Percentiles rank a stretch among this genome's conserved stretches.
phyloP scores from a whole-genome alignment of 225 moss, liverwort and hornwort genomes.

The Straminergon stramineum region DNA sequence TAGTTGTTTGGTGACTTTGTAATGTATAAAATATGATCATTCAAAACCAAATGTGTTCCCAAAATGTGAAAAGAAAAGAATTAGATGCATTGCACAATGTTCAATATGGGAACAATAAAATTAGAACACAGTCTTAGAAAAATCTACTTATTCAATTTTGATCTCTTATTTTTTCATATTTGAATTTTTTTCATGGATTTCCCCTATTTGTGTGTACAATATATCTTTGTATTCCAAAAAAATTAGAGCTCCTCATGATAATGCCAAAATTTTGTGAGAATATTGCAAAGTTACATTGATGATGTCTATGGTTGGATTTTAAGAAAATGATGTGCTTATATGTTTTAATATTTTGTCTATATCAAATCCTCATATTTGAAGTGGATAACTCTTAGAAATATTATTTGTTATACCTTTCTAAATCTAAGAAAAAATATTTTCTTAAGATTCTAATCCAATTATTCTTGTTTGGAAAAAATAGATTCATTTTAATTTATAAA shows the following conservation, averaged over 20 bases:
- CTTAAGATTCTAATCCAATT: not conserved
- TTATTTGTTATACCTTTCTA: not conserved
- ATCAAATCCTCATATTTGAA: not conserved
- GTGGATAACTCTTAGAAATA: not conserved
- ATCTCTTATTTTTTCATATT: not conserved
- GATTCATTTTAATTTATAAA: not conserved
- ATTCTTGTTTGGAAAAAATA: not conserved
- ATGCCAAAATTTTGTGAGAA: not conserved
- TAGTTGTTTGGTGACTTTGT: too few species aligned
- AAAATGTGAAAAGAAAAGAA: not conserved
- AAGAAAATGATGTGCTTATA: too few species aligned
- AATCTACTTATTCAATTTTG: not conserved
- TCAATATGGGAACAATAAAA: not conserved
- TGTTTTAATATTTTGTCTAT: not conserved
- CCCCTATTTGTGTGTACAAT: not conserved
- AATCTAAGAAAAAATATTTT: not conserved
- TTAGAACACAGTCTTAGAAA: not conserved
- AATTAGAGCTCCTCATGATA: accelerated
- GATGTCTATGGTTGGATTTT: not conserved
- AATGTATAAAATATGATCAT: too few species aligned
- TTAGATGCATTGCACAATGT: not conserved
- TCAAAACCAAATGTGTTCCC: too few species aligned
- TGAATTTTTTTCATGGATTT: not conserved
- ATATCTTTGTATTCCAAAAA: not conserved
- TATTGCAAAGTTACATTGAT: not conserved